Percentiles rank a stretch among this genome's conserved stretches.
Evolutionary conservation across 2,329 filamentous ascomycete genomes (phyloP).

Genomic region (Colletotrichum euphorbiae): DNA sequence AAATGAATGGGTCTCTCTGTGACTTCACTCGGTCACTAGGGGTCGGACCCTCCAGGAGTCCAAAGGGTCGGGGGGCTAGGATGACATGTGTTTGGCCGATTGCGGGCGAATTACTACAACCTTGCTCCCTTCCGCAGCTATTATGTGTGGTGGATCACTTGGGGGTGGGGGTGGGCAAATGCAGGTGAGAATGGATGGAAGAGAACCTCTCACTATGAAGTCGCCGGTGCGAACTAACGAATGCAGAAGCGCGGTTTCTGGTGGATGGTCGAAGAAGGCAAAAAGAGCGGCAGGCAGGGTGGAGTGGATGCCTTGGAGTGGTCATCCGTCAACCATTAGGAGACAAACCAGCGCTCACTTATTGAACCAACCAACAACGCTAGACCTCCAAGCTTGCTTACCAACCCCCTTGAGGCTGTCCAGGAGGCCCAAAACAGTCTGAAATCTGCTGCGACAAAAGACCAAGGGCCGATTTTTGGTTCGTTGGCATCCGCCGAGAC

Average conservation of each 20-base stretch:
- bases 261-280: neutral
- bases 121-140: neutral
- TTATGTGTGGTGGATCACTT: conserved; percentile 6
- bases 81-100: conserved; percentile 7
- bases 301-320: conserved; percentile 21
- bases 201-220: neutral
- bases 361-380: conserved; percentile 16
- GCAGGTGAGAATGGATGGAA: neutral
- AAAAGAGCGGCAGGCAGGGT: conserved; percentile 19
- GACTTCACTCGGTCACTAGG: conserved; percentile 10
- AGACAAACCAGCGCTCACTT: neutral
- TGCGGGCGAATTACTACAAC: conserved; percentile 9
- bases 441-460: neutral
- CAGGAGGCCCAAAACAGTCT: neutral
- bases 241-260: conserved; percentile 10
- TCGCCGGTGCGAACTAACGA: conserved; percentile 4
- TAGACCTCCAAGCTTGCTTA: neutral
- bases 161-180: neutral
- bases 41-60: neutral
- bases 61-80: neutral
- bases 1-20: conserved; percentile 10
- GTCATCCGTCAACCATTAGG: conserved; percentile 22
- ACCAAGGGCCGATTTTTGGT: neutral
- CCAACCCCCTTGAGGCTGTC: neutral
- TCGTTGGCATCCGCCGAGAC: conserved; percentile 7